Evolutionary conservation across 768 basidiomycete genomes (phyloP), one percentile per base, ranked within the genome.

Genomic region (Inosperma sp.): DNA sequence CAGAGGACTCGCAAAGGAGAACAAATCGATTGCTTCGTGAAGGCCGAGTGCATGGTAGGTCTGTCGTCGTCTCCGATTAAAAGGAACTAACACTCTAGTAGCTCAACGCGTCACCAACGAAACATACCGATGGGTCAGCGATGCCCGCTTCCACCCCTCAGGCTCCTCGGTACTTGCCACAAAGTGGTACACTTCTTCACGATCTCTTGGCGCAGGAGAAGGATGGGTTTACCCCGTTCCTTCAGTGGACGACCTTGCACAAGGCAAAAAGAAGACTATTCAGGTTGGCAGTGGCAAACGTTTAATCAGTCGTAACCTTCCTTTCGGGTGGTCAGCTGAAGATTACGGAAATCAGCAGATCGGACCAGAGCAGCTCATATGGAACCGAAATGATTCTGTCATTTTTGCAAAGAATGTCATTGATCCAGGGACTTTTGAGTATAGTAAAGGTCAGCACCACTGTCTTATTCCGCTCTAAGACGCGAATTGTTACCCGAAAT

Each of bases 191-290:
- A 86, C 81, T 21, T 80, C 79, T 5, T 55, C 44, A 3, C 79
- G 86, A 6, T 82, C 81, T 43, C 69, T 87, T 26, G 83, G 82
- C 29, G 84, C 83, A 1, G 84, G 83, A 2, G 86, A 88, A 70
- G 83, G 79, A 34, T 88, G 86, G 86, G 75, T 80, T 60, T 88
- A 82, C 53, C 40, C 64, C 5, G 71, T 84, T 21, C 82, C 83
- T 9, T 68, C 65, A n/a, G 53, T 74, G 17, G 59, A 67, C 7
- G 61, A 65, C 30, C 56, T 72, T n/a, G n/a, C n/a, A n/a, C 30
- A 53, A 53, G 19, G 47, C 35, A 45, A 51, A 49, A 27, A 59
- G 43, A 59, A 52, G 39, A 16, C 9, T 51, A 21, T 71, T 80
- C 51, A 54, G 39, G 65, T 56, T 9, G 77, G 76, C 4, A 72